Conservation (phyloP, 2,329 filamentous ascomycete genomes). For the Simplicillium aogashimaense region DNA sequence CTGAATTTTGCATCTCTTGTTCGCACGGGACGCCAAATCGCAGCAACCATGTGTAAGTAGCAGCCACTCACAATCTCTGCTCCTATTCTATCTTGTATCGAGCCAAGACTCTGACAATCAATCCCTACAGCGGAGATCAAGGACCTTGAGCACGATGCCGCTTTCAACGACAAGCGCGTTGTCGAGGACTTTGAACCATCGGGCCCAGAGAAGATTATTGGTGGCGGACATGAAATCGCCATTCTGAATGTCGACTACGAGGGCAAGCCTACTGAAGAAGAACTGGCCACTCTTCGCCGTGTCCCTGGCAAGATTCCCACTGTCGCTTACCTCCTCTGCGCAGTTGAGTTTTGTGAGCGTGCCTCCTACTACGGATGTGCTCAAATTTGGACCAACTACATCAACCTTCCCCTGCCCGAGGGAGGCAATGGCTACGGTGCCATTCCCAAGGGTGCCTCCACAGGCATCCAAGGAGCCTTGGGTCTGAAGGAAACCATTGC, state of each 20-base stretch:
- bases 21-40: no score
- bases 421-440: constrained; percentile 37
- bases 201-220: no score
- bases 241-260: constrained; percentile 16
- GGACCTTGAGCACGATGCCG: no score
- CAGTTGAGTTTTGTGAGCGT: constrained; percentile 51
- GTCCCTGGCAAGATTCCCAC: constrained; percentile 40
- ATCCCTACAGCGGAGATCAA: no score
- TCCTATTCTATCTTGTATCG: no score
- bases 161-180: no score
- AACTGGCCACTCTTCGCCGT: constrained; percentile 39
- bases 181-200: no score
- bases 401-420: constrained; percentile 47
- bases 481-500: constrained; percentile 34
- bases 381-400: constrained; percentile 39
- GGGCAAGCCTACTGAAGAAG: constrained; percentile 41
- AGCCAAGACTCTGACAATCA: no score
- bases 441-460: constrained; percentile 21
- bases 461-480: constrained; percentile 46
- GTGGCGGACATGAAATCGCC: constrained; percentile 3
- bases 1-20: no score
- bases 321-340: constrained; percentile 45
- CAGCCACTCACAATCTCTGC: no score
- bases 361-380: constrained; percentile 44
- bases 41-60: no score